Conservation (phyloP, 345 rosid genomes). For the Mangifera indica region DNA sequence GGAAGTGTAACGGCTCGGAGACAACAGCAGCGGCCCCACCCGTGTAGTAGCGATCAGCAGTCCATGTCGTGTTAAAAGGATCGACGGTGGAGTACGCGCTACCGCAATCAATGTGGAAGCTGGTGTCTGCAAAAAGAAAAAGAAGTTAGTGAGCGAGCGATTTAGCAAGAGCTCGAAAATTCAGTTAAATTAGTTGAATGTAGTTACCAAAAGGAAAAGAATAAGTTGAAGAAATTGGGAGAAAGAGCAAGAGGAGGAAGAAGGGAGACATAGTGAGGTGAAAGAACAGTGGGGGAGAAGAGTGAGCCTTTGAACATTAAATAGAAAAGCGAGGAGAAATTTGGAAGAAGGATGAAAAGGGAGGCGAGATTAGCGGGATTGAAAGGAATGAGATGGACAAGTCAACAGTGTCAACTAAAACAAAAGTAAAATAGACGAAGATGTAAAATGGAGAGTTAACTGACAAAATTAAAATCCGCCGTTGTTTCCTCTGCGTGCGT, state of each 20-base stretch:
- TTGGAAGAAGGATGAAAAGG: neutral
- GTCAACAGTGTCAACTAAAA: too few species aligned
- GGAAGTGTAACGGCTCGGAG: conserved; percentile 88
- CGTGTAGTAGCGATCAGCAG: conserved; percentile 73
- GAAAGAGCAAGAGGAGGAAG: conserved; percentile 17
- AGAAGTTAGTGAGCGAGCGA: neutral
- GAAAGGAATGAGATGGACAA: neutral
- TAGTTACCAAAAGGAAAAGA: conserved; percentile 33
- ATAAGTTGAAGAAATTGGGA: conserved; percentile 16
- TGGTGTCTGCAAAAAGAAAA: conserved; percentile 42
- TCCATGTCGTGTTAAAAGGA: conserved; percentile 73
- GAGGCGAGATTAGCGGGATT: conserved; percentile 37
- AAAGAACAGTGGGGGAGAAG: neutral
- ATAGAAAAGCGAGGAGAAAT: conserved; percentile 6
- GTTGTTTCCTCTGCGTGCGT: neutral
- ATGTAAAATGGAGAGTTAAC: too few species aligned
- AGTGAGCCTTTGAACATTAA: conserved; percentile 12
- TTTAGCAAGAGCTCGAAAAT: neutral
- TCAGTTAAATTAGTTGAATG: neutral
- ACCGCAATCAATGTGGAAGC: conserved; percentile 86
- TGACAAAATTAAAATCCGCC: neutral
- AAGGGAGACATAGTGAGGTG: conserved; percentile 28
- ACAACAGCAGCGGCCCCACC: conserved; percentile 69
- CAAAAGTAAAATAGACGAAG: too few species aligned
- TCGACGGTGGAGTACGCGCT: conserved; percentile 52